Evolutionary conservation across 768 basidiomycete species (phyloP).

Genomic region (Rhodotorula toruloides): DNA sequence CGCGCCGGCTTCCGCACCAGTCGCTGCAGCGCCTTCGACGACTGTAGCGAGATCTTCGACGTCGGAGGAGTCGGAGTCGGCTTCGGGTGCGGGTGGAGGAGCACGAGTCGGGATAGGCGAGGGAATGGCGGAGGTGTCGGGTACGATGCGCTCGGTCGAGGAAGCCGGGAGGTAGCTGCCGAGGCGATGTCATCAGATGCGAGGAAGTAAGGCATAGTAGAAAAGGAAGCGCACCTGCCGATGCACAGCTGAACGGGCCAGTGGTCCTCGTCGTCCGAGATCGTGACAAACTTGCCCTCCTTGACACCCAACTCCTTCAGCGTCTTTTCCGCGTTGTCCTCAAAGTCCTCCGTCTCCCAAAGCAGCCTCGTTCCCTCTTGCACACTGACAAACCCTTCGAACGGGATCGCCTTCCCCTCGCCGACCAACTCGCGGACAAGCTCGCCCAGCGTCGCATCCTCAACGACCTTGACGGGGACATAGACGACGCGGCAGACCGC

Average conservation of each 20-base stretch:
- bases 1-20: neutral
- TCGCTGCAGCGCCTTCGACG: neutral
- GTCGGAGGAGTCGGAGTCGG: constrained; percentile 8
- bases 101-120: constrained; percentile 23
- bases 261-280: constrained; percentile 76
- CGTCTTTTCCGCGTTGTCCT: constrained; percentile 76
- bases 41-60: constrained; percentile 1
- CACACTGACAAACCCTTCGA: constrained; percentile 60
- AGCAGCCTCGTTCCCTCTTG: constrained; percentile 81
- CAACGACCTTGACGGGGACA: constrained; percentile 60
- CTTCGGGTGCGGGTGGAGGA: neutral
- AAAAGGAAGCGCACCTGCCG: neutral
- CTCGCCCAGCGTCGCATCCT: constrained; percentile 59
- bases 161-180: constrained; percentile 14
- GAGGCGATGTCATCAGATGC: neutral
- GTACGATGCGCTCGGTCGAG: neutral
- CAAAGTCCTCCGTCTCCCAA: constrained; percentile 90
- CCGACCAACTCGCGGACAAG: constrained; percentile 62
- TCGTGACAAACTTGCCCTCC: constrained; percentile 77
- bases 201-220: neutral
- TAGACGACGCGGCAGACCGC: constrained; percentile 85
- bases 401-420: constrained; percentile 47
- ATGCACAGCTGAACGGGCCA: constrained; percentile 38
- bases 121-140: constrained; percentile 16
- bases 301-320: constrained; percentile 73